A percentile compares a stretch with the other conserved stretches of the same genome.
Conservation (phyloP, 192 early-diverging fungal genomes). For the Chytriomyces sp. region DNA sequence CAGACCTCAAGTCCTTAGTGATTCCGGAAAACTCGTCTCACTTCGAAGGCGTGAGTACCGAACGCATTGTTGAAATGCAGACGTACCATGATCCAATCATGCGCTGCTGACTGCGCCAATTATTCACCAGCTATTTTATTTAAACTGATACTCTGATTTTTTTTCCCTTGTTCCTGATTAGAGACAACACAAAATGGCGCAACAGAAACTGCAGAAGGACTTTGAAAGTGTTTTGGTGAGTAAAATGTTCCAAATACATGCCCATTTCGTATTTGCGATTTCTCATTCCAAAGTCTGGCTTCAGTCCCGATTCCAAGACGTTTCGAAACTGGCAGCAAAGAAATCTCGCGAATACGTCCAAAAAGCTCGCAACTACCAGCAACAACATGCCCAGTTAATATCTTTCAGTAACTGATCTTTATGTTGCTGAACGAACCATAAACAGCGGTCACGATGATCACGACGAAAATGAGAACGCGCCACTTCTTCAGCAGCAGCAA, state of each 20-base stretch:
- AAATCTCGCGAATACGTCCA: constrained; percentile 86
- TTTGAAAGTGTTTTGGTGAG: constrained; percentile 82
- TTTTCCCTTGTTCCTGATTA: constrained; percentile 26
- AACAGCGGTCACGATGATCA: constrained; percentile 41
- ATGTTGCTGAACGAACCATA: background rate
- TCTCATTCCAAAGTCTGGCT: background rate
- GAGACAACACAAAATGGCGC: constrained; percentile 81
- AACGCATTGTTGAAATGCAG: too few species aligned
- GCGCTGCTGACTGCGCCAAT: too few species aligned
- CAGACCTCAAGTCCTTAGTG: constrained; percentile 77
- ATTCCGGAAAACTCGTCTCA: constrained; percentile 46
- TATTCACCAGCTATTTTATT: too few species aligned
- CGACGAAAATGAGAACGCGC: constrained; percentile 59
- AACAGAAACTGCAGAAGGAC: constrained; percentile 93
- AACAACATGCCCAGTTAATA: constrained; percentile 22
- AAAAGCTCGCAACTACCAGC: constrained; percentile 49
- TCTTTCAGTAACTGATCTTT: background rate
- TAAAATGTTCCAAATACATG: background rate
- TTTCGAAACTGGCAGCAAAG: constrained; percentile 80
- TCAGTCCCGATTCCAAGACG: constrained; percentile 80
- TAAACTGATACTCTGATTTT: background rate
- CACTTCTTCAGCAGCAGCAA: constrained; percentile 56
- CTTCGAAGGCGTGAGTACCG: constrained; percentile 41
- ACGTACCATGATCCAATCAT: too few species aligned
- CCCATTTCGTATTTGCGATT: background rate